Base-by-base conservation (phyloP, 2,329 filamentous ascomycete species). In the Metarhizium album region DNA sequence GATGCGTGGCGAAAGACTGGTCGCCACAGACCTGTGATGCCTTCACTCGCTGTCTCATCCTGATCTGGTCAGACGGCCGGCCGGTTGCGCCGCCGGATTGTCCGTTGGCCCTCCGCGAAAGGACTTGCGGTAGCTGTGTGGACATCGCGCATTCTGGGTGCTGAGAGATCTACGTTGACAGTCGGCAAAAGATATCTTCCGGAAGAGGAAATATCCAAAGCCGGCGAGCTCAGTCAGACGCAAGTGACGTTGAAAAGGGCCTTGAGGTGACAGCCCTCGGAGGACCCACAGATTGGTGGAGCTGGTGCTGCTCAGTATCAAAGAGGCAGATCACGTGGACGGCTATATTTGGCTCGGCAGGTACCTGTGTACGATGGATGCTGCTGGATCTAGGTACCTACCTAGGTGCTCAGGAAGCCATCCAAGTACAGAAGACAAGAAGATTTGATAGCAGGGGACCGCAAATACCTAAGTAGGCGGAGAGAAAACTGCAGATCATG, bases 61-160 rank as follows among this genome's bases (percentile, higher is more conserved):
- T 54, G 47, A n/a, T 38, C 23, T 47, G 47, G 37, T 52, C 52
- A 43, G 47, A 52, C 31, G 16, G 35, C 53, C 62, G 61, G 53
- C 55, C 56, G 37, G 57, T 46, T 42, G 59, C 48, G 31, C 55
- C 48, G 43, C 59, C 57, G 51, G 58, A 53, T 49, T 58, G 52
- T 52, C 65, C 67, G 52, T 68, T 67, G 52, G 64, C 55, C 63
- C 61, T 64, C 54, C 66, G 64, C 55, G 65, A 59, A 56, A 67
- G 58, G 57, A 67, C 59, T 59, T 69, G 63, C 37, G 67, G 64
- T 53, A 63, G 54, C 54, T 61, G 59, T 50, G 61, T 56, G 55
- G 67, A 66, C 67, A 69, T 69, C 57, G 61, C 59, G 64, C 66
- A 66, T 66, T 55, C 48, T 42, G 52, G 23, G 40, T 38, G 40